These are phyloP conservation scores for Yamadazyma mexicana DNA, from an alignment of 1,139 yeast species.

Conservation along the genomic window DNA sequence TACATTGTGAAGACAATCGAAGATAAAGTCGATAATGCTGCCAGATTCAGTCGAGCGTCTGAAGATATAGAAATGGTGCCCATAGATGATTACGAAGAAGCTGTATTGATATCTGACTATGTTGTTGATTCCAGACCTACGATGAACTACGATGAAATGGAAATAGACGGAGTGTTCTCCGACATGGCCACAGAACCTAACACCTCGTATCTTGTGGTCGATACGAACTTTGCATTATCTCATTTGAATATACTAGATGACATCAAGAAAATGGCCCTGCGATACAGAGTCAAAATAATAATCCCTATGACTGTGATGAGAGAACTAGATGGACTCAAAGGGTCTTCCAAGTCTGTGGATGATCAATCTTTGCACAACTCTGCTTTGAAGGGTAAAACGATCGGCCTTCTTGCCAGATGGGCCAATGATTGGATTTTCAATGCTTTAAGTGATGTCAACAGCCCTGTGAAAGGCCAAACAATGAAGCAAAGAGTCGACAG, in stretches of 20 bases:
- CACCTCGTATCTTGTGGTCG: slow-evolving; percentile 55
- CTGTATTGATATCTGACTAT: slow-evolving; percentile 44
- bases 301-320: slow-evolving; percentile 69
- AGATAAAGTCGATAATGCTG: slow-evolving; percentile 32
- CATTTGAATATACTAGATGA: slow-evolving; percentile 59
- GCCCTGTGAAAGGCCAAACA: slow-evolving; percentile 66
- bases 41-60: slow-evolving; percentile 19
- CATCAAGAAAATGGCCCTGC: slow-evolving; percentile 37
- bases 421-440: slow-evolving; percentile 80
- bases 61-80: slow-evolving; percentile 54
- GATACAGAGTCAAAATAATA: slow-evolving; percentile 52
- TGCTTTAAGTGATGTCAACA: slow-evolving; percentile 52
- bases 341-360: slow-evolving; percentile 23
- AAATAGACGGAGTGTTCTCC: slow-evolving; percentile 16
- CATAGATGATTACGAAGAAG: slow-evolving; percentile 48
- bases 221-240: slow-evolving; percentile 75
- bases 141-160: slow-evolving; percentile 19
- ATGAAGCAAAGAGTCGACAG: slow-evolving; percentile 49
- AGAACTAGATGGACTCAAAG: slow-evolving; percentile 81
- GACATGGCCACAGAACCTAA: slow-evolving; percentile 22
- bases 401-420: slow-evolving; percentile 64
- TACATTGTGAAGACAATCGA: slow-evolving; percentile 33
- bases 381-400: slow-evolving; percentile 26
- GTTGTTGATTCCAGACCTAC: slow-evolving; percentile 25
- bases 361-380: slow-evolving; percentile 8